Evolutionary conservation across 108 stramenopile genomes (phyloP).

Genomic region (Cyclostephanos tholiformis): DNA sequence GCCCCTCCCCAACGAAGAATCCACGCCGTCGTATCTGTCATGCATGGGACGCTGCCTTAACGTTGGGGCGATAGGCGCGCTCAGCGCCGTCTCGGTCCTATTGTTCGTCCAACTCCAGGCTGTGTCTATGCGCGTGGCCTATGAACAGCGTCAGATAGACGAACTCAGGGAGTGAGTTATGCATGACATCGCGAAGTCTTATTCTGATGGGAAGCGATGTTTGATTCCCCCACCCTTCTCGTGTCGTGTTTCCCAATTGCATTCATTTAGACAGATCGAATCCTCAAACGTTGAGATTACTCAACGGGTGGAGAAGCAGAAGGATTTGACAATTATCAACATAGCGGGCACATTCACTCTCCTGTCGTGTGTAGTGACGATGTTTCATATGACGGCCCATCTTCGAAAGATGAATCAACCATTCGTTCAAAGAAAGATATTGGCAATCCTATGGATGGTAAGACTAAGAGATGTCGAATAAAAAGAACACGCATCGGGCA

Average conservation of each 20-base stretch:
- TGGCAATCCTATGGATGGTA: constrained; percentile 89
- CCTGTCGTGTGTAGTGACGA: constrained; percentile 68
- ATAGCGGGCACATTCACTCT: constrained; percentile 84
- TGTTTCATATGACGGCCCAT: constrained; percentile 87
- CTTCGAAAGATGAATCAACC: constrained; percentile 81
- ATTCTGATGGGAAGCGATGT: neutral
- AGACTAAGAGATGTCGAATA: neutral
- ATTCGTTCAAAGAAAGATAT: constrained; percentile 78
- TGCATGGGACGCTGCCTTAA: constrained; percentile 12
- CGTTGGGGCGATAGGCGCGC: constrained; percentile 19
- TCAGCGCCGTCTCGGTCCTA: constrained; percentile 20
- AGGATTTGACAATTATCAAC: constrained; percentile 65
- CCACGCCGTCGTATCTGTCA: too few relatives aligned
- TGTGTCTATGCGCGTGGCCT: constrained; percentile 31
- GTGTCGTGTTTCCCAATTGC: neutral
- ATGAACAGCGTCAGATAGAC: constrained; percentile 43
- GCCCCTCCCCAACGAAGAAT: too few relatives aligned
- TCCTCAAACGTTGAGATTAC: constrained; percentile 17
- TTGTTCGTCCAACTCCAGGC: constrained; percentile 48
- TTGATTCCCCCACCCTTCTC: too few relatives aligned
- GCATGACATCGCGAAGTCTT: neutral
- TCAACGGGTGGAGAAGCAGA: constrained; percentile 35
- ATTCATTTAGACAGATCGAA: constrained; percentile 12
- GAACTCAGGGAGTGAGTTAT: constrained; percentile 21
- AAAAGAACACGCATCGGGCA: neutral